phyloP scores from a whole-genome alignment of 1,284 basidiomycete genomes.

The Golubevia sp. region DNA sequence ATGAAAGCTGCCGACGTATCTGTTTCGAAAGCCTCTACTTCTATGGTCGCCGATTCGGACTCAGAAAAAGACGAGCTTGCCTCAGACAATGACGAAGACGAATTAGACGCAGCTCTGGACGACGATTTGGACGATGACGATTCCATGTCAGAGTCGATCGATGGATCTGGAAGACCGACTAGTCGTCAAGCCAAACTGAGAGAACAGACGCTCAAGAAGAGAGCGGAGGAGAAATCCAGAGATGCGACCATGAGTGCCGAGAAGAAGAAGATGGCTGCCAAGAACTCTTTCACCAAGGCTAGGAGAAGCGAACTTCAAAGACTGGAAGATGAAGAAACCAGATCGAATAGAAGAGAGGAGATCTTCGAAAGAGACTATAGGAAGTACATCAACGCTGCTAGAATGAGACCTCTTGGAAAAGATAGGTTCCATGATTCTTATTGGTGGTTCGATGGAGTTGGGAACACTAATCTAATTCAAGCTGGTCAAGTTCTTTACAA shows the following conservation, averaged over 20 bases:
- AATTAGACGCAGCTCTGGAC: not conserved
- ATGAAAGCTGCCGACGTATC: not conserved
- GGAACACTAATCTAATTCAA: slow-evolving; percentile 73
- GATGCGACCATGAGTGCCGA: slow-evolving; percentile 29
- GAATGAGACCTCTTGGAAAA: slow-evolving; percentile 83
- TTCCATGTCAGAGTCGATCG: slow-evolving; percentile 9
- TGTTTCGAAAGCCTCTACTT: no score
- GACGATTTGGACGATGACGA: not conserved
- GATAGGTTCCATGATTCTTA: slow-evolving; percentile 92
- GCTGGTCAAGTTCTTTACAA: slow-evolving; percentile 74
- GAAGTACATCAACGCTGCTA: slow-evolving; percentile 77
- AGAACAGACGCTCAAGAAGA: slow-evolving; percentile 45
- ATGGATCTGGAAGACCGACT: slow-evolving; percentile 25
- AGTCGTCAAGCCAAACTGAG: slow-evolving; percentile 49
- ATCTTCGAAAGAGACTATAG: slow-evolving; percentile 91
- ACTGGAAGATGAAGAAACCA: slow-evolving; percentile 75
- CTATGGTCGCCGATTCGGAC: not conserved
- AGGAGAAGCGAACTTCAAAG: slow-evolving; percentile 32
- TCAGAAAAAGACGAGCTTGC: slow-evolving; percentile 37
- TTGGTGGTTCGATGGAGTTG: slow-evolving; percentile 99
- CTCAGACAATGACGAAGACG: slow-evolving; percentile 7
- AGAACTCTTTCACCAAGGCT: slow-evolving; percentile 40
- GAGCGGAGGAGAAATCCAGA: slow-evolving; percentile 30
- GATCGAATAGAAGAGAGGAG: slow-evolving; percentile 77
- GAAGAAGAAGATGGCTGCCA: slow-evolving; percentile 17